These are phyloP conservation scores for Grosmannia serpens DNA, from an alignment of 2,329 filamentous ascomycete species.

Conservation along the genomic window DNA sequence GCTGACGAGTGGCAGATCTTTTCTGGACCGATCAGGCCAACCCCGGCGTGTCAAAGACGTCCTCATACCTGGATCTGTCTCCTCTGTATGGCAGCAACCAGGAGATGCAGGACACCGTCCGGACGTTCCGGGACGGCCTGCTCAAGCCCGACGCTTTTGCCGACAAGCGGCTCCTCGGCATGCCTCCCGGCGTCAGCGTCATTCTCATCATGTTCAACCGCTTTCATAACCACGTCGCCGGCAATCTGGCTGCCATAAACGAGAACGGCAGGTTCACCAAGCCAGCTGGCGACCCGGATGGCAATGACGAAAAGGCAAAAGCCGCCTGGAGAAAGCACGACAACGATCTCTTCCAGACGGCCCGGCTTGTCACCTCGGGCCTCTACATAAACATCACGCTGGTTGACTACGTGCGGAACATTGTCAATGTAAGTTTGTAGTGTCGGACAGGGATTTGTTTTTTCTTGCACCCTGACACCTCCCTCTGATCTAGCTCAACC, in stretches of 20 bases:
- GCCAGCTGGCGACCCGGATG: conserved; percentile 32
- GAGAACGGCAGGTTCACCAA: conserved; percentile 68
- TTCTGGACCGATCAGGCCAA: conserved; percentile 59
- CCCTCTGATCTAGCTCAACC: conserved; percentile 38
- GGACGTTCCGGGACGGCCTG: conserved; percentile 58
- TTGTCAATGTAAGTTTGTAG: conserved; percentile 40
- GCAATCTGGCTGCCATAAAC: conserved; percentile 74
- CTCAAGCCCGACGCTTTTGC: conserved; percentile 64
- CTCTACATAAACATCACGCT: conserved; percentile 71
- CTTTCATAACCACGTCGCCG: conserved; percentile 80
- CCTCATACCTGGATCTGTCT: conserved; percentile 60
- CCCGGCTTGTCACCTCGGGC: conserved; percentile 60
- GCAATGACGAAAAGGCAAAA: conserved; percentile 35
- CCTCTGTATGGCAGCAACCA: conserved; percentile 62
- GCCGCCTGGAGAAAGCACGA: conserved; percentile 57
- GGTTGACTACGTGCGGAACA: conserved; percentile 68
- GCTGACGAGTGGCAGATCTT: conserved; percentile 33
- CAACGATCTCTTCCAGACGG: conserved; percentile 70
- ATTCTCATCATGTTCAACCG: conserved; percentile 68
- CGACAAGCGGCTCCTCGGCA: conserved; percentile 56
- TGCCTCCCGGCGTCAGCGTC: conserved; percentile 61
- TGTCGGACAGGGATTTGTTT: conserved; percentile 2
- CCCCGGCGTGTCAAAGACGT: conserved; percentile 51
- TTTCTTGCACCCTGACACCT: background rate
- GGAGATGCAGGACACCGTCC: conserved; percentile 52